phyloP scores from a whole-genome alignment of 2,329 filamentous ascomycete genomes.

The Blastomyces emzantsi region DNA sequence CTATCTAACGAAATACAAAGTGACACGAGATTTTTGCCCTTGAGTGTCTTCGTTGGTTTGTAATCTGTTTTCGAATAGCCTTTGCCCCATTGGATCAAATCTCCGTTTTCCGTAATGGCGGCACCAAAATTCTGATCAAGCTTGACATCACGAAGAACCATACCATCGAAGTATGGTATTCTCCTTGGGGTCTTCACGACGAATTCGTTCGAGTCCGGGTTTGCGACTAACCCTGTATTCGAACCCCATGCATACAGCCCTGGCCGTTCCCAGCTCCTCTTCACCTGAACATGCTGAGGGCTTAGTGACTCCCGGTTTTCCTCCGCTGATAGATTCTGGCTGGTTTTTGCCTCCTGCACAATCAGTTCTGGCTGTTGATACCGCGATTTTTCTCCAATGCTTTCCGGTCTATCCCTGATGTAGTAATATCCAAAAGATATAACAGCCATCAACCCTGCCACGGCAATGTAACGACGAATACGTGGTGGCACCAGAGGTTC shows the following conservation, averaged over 20 bases:
- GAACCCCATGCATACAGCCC: slow-evolving; percentile 93
- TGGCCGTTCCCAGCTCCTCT: slow-evolving; percentile 68
- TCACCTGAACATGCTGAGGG: slow-evolving; percentile 80
- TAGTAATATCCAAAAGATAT: slow-evolving; percentile 7
- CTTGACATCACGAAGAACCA: slow-evolving; percentile 78
- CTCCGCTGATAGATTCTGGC: slow-evolving; percentile 50
- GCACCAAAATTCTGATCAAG: slow-evolving; percentile 72
- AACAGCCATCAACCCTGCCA: slow-evolving; percentile 1
- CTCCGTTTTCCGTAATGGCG: slow-evolving; percentile 77
- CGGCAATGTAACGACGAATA: slow-evolving; percentile 2
- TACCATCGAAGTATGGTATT: slow-evolving; percentile 72
- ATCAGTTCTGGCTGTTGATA: slow-evolving; percentile 39
- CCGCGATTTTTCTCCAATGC: background rate
- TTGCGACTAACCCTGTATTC: slow-evolving; percentile 75
- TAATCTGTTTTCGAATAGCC: slow-evolving; percentile 59
- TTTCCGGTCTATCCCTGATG: background rate
- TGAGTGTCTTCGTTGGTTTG: slow-evolving; percentile 61
- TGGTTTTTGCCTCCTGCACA: slow-evolving; percentile 58
- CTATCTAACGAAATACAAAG: slow-evolving; percentile 72
- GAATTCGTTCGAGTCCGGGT: slow-evolving; percentile 67
- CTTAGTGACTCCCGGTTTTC: slow-evolving; percentile 68
- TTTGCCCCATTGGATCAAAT: slow-evolving; percentile 84
- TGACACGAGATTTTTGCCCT: slow-evolving; percentile 69
- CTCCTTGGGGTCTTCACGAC: slow-evolving; percentile 72
- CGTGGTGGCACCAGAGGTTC: background rate